Evolutionary conservation across 352 stramenopile genomes (phyloP), one percentile per base, ranked within the genome.

Genomic region (Pythium volutum): DNA sequence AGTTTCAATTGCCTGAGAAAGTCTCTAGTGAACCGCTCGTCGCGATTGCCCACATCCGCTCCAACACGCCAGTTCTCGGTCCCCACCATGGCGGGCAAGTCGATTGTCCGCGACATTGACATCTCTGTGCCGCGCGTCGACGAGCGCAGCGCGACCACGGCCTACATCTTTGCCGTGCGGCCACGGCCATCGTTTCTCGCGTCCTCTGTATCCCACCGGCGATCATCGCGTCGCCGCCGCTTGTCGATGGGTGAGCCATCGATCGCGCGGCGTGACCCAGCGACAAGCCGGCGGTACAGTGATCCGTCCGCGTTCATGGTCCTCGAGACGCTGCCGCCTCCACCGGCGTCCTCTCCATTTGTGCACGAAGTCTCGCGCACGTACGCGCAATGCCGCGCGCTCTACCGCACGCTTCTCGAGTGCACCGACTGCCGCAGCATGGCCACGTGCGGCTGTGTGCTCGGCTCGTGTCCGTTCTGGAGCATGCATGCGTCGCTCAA

Each of bases 391-490:
- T 89, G 80, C 50, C 73, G 80, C 4, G 25, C 38, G 26, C 57
- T 89, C 18, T 89, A 84, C 56, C 55, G 54, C 22, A 52, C 74
- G 38, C 63, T 89, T 34, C 69, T 70, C 20, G 42, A 52, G 9
- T 56, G 79, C 22, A 87, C 77, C 5, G 60, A 84, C 64, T 75
- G 70, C 50, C 68, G 66, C 20, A 65, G 80, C 51, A 59, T 60
- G 8, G 62, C 55, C 1, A 73, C 74, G 33, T 89, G 80, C 53
- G 73, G 62, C 52, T 87, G 80, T 43, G 67, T 75, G 6, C 50
- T 84, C 26, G 72, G 73, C 7, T 74, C 76, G 58, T 89, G 80
- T 49, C 77, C 77, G 10, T 87, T 87, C 64, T 82, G 77, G 74
- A 83, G 76, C 23, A 71, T 89, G 26, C 71, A 71, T 33, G 51